These are phyloP conservation scores for Calcarisporium arbuscula DNA, from an alignment of 2,329 filamentous ascomycete genomes.

Conservation along the genomic window DNA sequence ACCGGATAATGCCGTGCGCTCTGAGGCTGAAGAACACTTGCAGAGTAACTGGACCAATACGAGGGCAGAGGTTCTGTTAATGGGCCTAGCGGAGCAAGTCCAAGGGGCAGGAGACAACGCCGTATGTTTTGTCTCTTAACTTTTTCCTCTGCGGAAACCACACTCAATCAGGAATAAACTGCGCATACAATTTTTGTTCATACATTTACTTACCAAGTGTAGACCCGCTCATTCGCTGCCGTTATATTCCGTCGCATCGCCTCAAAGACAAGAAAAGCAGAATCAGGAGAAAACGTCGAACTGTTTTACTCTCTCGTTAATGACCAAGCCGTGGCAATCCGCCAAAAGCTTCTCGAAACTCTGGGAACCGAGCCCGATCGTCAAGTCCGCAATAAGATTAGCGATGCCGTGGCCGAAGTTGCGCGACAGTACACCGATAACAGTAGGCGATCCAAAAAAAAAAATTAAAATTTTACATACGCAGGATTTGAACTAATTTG, in stretches of 20 bases:
- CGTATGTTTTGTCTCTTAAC: slow-evolving; percentile 38
- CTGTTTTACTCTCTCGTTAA: slow-evolving; percentile 74
- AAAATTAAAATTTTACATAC: background rate
- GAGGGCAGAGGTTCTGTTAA: slow-evolving; percentile 80
- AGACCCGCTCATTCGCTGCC: slow-evolving; percentile 82
- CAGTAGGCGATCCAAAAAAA: slow-evolving; percentile 47
- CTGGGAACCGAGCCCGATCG: slow-evolving; percentile 67
- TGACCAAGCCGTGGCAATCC: slow-evolving; percentile 71
- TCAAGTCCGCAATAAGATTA: slow-evolving; percentile 85
- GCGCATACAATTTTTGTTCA: no score
- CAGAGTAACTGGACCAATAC: slow-evolving; percentile 82
- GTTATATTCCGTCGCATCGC: slow-evolving; percentile 93
- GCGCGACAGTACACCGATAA: slow-evolving; percentile 92
- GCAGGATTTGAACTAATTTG: no score
- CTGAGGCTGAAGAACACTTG: slow-evolving; percentile 83
- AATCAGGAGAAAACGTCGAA: slow-evolving; percentile 66
- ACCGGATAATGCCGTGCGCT: slow-evolving; percentile 77
- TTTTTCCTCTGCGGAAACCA: background rate
- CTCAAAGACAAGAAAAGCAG: slow-evolving; percentile 76
- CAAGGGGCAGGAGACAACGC: slow-evolving; percentile 66
- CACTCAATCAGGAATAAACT: no score
- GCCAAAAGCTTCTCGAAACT: slow-evolving; percentile 74
- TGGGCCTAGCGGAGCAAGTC: slow-evolving; percentile 92
- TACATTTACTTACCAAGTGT: background rate
- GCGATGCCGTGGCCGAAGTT: slow-evolving; percentile 93